Percentiles rank a stretch among this genome's conserved stretches.
These are phyloP conservation scores for Verticillium nubilum DNA, from an alignment of 2,329 filamentous ascomycete species.

Conservation along the genomic window DNA sequence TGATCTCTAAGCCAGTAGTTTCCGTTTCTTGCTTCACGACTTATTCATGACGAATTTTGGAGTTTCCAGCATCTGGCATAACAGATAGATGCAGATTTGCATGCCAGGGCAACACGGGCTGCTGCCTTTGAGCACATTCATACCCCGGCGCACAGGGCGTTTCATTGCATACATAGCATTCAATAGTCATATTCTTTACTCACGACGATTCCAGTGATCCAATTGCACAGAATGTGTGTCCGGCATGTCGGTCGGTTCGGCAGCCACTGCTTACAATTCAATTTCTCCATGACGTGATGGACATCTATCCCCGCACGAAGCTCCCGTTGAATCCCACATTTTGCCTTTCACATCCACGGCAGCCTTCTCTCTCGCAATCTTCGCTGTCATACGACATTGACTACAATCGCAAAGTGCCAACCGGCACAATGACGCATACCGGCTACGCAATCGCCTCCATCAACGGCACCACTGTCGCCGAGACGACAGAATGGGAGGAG, in stretches of 20 bases:
- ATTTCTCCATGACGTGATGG: background rate
- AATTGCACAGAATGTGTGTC: background rate
- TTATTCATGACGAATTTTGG: background rate
- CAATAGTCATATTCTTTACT: background rate
- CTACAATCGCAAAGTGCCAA: too few relatives aligned
- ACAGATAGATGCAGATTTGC: background rate
- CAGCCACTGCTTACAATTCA: background rate
- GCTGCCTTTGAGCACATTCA: background rate
- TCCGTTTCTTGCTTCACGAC: background rate
- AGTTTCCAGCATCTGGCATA: background rate
- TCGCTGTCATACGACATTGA: too few relatives aligned
- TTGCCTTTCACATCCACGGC: background rate
- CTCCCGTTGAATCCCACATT: background rate
- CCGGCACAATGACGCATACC: constrained; percentile 11
- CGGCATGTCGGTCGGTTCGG: background rate
- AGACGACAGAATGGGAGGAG: constrained; percentile 42
- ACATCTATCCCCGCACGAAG: background rate
- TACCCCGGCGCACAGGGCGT: background rate
- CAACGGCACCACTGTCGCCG: constrained; percentile 43
- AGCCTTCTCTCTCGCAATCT: too few relatives aligned
- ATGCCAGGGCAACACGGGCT: background rate
- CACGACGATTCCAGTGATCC: background rate
- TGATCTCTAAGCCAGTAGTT: constrained; percentile 48
- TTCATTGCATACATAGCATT: background rate
- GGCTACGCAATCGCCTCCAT: constrained; percentile 37